phyloP scores from a whole-genome alignment of 345 rosid species.

The Excoecaria cochinchinensis region DNA sequence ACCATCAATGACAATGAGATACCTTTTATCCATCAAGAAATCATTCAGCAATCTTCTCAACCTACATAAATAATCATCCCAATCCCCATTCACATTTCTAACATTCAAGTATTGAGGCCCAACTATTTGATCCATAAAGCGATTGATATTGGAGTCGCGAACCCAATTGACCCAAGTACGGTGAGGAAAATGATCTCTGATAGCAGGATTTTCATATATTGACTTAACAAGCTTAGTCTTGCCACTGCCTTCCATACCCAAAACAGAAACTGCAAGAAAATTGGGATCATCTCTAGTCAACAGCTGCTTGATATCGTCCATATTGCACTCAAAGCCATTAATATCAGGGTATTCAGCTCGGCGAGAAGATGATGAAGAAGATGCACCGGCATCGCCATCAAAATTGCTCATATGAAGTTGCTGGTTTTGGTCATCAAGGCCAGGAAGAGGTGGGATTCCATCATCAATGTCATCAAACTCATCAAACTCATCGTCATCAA shows the following conservation, averaged over 20 bases:
- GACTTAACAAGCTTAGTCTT: conserved; percentile 22
- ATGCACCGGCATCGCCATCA: conserved; percentile 15
- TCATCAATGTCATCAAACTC: conserved; percentile 16
- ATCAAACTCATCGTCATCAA: conserved; percentile 19
- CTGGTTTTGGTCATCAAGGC: conserved; percentile 7
- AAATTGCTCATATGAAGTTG: neutral
- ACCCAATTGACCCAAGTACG: conserved; percentile 22
- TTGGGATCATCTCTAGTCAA: conserved; percentile 8
- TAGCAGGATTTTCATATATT: conserved; percentile 6
- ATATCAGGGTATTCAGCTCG: conserved; percentile 12
- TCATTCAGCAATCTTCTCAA: neutral
- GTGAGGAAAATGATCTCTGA: conserved; percentile 8
- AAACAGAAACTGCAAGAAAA: conserved; percentile 10
- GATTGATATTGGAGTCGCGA: conserved; percentile 6
- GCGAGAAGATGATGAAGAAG: conserved; percentile 9
- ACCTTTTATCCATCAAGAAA: conserved; percentile 11
- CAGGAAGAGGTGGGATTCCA: conserved; percentile 1
- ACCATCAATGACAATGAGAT: conserved; percentile 25
- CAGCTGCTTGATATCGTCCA: conserved; percentile 11
- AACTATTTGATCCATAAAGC: neutral
- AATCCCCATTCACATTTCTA: conserved; percentile 13
- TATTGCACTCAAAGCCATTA: neutral
- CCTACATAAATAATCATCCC: conserved; percentile 16
- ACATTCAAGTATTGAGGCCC: neutral
- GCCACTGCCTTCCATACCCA: conserved; percentile 21